Evolutionary conservation across 768 basidiomycete species (phyloP).

Genomic region (Lactifluus hygrophoroides): DNA sequence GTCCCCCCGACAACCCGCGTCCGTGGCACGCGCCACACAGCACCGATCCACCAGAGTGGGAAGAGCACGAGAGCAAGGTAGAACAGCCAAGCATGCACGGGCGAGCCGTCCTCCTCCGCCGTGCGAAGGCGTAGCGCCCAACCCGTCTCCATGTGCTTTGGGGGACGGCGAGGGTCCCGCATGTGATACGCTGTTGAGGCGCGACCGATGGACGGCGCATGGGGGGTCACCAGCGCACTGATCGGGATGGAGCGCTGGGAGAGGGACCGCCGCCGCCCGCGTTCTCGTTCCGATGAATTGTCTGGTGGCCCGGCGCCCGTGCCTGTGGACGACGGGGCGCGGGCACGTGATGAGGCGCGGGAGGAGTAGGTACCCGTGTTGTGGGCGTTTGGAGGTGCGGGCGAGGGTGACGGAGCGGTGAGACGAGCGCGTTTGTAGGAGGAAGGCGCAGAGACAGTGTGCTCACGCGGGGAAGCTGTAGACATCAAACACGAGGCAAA

Average conservation of each 20-base stretch:
- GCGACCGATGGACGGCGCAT: slow-evolving; percentile 59
- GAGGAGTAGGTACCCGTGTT: slow-evolving; percentile 39
- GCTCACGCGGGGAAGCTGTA: slow-evolving; percentile 25
- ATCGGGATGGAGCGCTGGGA: slow-evolving; percentile 74
- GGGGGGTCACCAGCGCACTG: slow-evolving; percentile 68
- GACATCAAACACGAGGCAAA: neutral
- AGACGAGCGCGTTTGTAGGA: slow-evolving; percentile 67
- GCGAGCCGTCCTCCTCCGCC: slow-evolving; percentile 42
- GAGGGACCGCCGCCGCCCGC: slow-evolving; percentile 28
- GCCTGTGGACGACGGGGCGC: slow-evolving; percentile 20
- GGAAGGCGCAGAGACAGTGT: slow-evolving; percentile 51
- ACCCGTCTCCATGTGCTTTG: slow-evolving; percentile 46
- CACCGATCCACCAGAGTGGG: slow-evolving; percentile 61
- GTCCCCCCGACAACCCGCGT: slow-evolving; percentile 55
- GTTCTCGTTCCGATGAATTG: slow-evolving; percentile 7
- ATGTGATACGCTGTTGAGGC: slow-evolving; percentile 58
- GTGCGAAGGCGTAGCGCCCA: slow-evolving; percentile 53
- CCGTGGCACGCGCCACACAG: slow-evolving; percentile 46
- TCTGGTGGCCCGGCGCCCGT: neutral
- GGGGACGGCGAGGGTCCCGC: slow-evolving; percentile 68
- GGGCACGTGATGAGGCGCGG: slow-evolving; percentile 24
- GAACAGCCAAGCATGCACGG: slow-evolving; percentile 70
- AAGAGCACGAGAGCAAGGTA: slow-evolving; percentile 57
- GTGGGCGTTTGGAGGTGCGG: slow-evolving; percentile 32
- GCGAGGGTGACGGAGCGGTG: slow-evolving; percentile 33